Base-by-base conservation (phyloP, 2,329 filamentous ascomycete genomes). In the Fusarium vanettenii region DNA sequence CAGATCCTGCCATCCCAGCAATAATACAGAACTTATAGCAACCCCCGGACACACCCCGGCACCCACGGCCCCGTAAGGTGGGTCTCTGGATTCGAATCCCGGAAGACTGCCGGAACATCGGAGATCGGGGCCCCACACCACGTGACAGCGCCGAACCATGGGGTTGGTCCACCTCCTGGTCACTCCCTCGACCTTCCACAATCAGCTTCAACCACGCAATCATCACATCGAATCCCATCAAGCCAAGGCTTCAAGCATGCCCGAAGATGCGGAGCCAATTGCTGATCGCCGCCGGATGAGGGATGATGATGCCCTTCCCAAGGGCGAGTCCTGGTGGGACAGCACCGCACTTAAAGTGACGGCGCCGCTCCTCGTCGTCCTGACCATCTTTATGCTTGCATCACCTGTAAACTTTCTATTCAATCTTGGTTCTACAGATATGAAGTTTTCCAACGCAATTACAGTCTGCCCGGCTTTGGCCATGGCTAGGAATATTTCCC, bases 401-500 rank as follows among this genome's bases (percentile, higher is more conserved):
- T 64, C 75, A 13, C 66, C 75, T 0, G 20, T 79, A 16, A 45
- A 61, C 3, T 68, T 72, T 33, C 31, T 69, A 3, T 25, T 71
- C n/a, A 60, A 61, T 4, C 45, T 66, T 31, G 64, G 69, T 6
- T 48, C 66, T 2, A 66, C 63, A 2, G 61, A 73, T 25, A 75
- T 73, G 72, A 77, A 76, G 25, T 61, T 72, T 13, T 41, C 76
- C n/a, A 73, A 59, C 22, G 62, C 65, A 35, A 66, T 76, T 29
- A 37, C 56, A 3, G 76, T 77, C 6, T 79, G 77, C 59, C 69
- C 70, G 7, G 66, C 69, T 2, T 14, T 76, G 33, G 72, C 55
- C 11, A 67, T 67, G 37, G 74, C 73, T 16, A 72, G 80, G 4
- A 85, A 85, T 57, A 81, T 84, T 13, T 84, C 83, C 5, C 67